phyloP scores from a whole-genome alignment of 495 filamentous ascomycete species.

The Penicillium goetzii region DNA sequence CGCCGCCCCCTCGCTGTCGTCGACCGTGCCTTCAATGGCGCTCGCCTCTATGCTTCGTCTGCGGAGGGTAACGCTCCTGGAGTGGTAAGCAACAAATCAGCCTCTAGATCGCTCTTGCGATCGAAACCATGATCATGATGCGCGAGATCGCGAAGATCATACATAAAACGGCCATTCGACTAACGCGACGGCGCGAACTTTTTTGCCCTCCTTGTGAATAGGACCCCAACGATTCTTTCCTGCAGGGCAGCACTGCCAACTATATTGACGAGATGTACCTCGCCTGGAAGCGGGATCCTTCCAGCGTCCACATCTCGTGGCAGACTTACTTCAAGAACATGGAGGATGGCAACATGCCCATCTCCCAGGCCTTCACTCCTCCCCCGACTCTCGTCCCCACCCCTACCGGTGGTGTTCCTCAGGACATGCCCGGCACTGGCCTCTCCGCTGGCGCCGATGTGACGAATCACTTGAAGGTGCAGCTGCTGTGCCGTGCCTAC shows the following conservation, averaged over 20 bases:
- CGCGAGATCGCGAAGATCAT: conserved; percentile 2
- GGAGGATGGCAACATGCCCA: conserved; percentile 96
- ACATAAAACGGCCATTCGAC: conserved; percentile 22
- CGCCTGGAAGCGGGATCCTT: conserved; percentile 91
- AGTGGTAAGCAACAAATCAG: conserved; percentile 39
- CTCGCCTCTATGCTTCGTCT: conserved; percentile 60
- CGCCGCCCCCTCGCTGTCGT: conserved; percentile 47
- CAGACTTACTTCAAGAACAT: conserved; percentile 99
- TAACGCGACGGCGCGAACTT: conserved; percentile 33
- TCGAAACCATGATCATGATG: conserved; percentile 17
- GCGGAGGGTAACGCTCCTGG: conserved; percentile 45
- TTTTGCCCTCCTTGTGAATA: conserved; percentile 35
- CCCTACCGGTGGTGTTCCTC: conserved; percentile 76
- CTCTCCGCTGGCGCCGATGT: conserved; percentile 79
- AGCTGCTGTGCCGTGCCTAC: conserved; percentile 94
- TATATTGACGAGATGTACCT: conserved; percentile 99
- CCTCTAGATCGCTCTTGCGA: conserved; percentile 16
- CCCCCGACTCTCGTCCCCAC: conserved; percentile 87
- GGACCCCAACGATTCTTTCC: conserved; percentile 92
- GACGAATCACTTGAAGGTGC: conserved; percentile 96
- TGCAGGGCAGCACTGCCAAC: conserved; percentile 92
- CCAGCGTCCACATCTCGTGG: conserved; percentile 96
- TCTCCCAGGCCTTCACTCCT: conserved; percentile 93
- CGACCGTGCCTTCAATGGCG: conserved; percentile 40
- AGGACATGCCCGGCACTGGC: conserved; percentile 69